A percentile compares a stretch with the other conserved stretches of the same genome.
Evolutionary conservation across 768 basidiomycete species (phyloP).

Genomic region (Leucocoprinus birnbaumii): DNA sequence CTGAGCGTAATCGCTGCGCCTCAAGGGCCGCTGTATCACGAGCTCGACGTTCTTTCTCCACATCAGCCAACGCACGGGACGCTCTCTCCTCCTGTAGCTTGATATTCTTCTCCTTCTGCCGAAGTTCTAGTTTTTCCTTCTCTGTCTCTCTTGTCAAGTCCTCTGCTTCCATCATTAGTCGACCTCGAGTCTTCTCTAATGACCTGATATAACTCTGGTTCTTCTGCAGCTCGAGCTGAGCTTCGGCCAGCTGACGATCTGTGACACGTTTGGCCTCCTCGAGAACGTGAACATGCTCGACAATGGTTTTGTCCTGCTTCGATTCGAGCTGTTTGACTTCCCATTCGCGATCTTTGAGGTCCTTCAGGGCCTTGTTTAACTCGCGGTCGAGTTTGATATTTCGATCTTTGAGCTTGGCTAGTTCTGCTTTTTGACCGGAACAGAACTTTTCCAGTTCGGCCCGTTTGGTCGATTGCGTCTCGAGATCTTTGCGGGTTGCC

Average conservation of each 20-base stretch:
- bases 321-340: conserved; percentile 84
- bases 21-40: conserved; percentile 67
- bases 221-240: conserved; percentile 73
- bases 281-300: conserved; percentile 94
- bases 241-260: conserved; percentile 84
- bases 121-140: conserved; percentile 59
- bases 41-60: conserved; percentile 65
- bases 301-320: conserved; percentile 95
- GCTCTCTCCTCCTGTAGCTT: conserved; percentile 62
- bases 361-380: conserved; percentile 74
- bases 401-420: conserved; percentile 63
- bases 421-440: conserved; percentile 65
- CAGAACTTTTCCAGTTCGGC: conserved; percentile 69
- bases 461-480: conserved; percentile 69
- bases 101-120: conserved; percentile 66
- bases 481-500: conserved; percentile 65
- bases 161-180: conserved; percentile 77
- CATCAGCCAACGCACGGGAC: conserved; percentile 48
- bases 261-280: conserved; percentile 95
- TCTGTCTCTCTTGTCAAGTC: conserved; percentile 77
- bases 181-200: conserved; percentile 77
- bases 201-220: conserved; percentile 77
- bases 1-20: conserved; percentile 54
- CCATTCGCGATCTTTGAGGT: conserved; percentile 80
- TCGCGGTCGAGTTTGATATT: conserved; percentile 75